Evolutionary conservation across 1,284 basidiomycete species (phyloP), one percentile per base, ranked within the genome.

Genomic region (Cystobasidium slooffiae): DNA sequence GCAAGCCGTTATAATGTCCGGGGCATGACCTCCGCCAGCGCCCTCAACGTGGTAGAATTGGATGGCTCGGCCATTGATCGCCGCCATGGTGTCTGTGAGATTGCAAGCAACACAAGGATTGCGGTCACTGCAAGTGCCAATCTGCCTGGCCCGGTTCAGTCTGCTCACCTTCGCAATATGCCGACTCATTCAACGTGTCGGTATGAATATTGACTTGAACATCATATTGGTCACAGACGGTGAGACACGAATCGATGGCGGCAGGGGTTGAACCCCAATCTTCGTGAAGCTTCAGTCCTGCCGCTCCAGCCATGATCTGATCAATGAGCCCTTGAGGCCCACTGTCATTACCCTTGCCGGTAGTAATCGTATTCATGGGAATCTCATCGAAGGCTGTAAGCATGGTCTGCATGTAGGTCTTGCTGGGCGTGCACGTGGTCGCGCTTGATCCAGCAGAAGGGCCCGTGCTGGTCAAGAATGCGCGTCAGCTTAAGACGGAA

Each of bases 41-140:
- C 94, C 94, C 84, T 97, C 94, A 0, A 89, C 94, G 80, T 97
- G 94, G 81, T 97, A 97, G n/a, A 95, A 97, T 81, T 99, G 96
- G 75, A 99, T 98, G 0, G 94, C 96, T 24, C 95, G 88, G 2
- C 88, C 89, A 43, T 90, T 92, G 83, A 99, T 94, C 0, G 97
- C 95, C 12, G 86, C 88, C 70, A 99, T 91, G 0, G 97, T 98
- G 76, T 87, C 91, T 90, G 82, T 76, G 61, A 82, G 79, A 76
- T 41, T 51, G 20, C 10, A 68, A n/a, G 10, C 43, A 10, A 68
- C 8, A 12, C 49, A 18, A 58, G 51, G 44, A 44, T 49, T 10
- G 55, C 10, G 12, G 12, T 49, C 51, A 53, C n/a, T 1, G 6
- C 37, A 18, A 63, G 58, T 24, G 1, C 4, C 49, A 43, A 46